These are phyloP conservation scores for Ophiocordyceps camponoti-rufipedis DNA, from an alignment of 2,329 filamentous ascomycete species.

Conservation along the genomic window DNA sequence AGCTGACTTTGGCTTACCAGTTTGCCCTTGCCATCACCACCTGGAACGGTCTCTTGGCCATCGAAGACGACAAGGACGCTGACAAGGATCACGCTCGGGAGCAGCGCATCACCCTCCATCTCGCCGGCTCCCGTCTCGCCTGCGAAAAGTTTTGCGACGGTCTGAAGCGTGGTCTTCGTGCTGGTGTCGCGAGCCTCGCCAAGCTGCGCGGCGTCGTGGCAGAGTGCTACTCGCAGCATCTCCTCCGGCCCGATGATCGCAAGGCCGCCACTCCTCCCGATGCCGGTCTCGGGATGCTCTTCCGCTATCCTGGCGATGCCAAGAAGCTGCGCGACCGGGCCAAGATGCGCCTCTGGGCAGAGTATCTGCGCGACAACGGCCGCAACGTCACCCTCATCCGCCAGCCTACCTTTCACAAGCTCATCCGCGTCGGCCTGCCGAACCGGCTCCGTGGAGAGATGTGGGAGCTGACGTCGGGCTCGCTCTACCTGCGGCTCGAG, in stretches of 20 bases:
- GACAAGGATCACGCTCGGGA: constrained; percentile 31
- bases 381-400: constrained; percentile 82
- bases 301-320: constrained; percentile 86
- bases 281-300: constrained; percentile 79
- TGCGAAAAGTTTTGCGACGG: constrained; percentile 96
- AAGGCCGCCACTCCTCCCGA: constrained; percentile 50
- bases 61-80: constrained; percentile 30
- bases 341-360: constrained; percentile 95
- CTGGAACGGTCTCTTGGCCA: constrained; percentile 60
- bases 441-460: constrained; percentile 87
- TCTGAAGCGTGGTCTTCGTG: constrained; percentile 73
- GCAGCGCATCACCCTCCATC: constrained; percentile 80
- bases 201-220: constrained; percentile 63
- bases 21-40: constrained; percentile 91
- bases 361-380: constrained; percentile 90
- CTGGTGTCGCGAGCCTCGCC: constrained; percentile 73
- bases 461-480: constrained; percentile 89
- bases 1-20: constrained; percentile 14
- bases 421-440: constrained; percentile 86
- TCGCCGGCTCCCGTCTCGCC: constrained; percentile 71
- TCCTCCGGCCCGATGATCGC: constrained; percentile 44
- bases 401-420: constrained; percentile 93
- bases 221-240: constrained; percentile 84
- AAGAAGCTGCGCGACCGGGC: constrained; percentile 86
- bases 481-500: constrained; percentile 72